A percentile compares a stretch with the other conserved stretches of the same genome.
Conservation (phyloP, 2,329 filamentous ascomycete species). For the Colletotrichum sublineola region DNA sequence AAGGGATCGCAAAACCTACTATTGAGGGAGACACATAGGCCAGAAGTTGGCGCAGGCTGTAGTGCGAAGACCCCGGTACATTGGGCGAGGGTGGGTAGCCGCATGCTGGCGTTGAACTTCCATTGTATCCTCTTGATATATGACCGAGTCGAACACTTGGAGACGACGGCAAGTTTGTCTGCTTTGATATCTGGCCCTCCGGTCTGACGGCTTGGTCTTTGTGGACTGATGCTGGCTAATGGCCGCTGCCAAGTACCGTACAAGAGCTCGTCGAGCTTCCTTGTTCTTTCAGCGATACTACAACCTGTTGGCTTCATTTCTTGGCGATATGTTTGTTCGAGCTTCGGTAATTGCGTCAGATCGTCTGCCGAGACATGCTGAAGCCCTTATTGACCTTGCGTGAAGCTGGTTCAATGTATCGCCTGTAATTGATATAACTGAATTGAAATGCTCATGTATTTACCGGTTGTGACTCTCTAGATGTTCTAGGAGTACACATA, state of each 20-base stretch:
- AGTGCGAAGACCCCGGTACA: not conserved
- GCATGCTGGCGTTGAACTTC: not conserved
- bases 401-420: not conserved
- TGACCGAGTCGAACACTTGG: not conserved
- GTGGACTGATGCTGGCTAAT: not conserved
- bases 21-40: not conserved
- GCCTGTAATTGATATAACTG: not conserved
- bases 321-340: not conserved
- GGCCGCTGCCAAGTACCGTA: not conserved
- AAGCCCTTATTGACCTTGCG: not conserved
- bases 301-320: not conserved
- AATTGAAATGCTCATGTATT: not conserved
- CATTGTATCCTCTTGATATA: not conserved
- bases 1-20: constrained; percentile 4
- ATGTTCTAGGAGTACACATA: not conserved
- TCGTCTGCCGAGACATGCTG: not conserved
- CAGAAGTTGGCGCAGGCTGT: too few species aligned
- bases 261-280: not conserved
- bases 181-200: constrained; percentile 5
- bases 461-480: not conserved
- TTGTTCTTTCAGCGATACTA: not conserved
- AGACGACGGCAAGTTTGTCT: not conserved
- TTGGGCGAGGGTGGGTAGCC: not conserved
- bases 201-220: not conserved
- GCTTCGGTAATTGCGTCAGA: too few species aligned